phyloP scores from a whole-genome alignment of 2,329 filamentous ascomycete species.

The Raffaelea ambrosiae region DNA sequence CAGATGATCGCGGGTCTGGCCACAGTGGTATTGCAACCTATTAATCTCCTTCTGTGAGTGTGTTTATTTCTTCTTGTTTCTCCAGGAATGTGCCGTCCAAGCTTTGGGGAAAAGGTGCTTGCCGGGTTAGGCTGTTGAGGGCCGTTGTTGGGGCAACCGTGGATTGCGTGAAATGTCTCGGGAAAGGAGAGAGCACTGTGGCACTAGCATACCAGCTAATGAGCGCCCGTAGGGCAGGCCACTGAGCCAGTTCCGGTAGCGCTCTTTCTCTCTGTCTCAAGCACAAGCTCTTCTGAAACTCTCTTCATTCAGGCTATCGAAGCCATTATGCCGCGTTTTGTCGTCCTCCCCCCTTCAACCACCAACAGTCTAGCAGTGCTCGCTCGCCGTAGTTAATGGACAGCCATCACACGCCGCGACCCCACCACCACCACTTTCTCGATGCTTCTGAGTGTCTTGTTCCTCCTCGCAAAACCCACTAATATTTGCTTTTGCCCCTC shows the following conservation, averaged over 20 bases:
- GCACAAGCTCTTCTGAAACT: conserved; percentile 6
- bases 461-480: neutral
- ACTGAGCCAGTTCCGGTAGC: neutral
- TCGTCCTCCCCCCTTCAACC: conserved; percentile 1
- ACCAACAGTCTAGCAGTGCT: no score
- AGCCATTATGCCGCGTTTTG: neutral
- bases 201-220: neutral
- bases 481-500: neutral
- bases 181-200: neutral
- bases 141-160: conserved; percentile 10
- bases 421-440: conserved; percentile 1
- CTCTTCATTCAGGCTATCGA: conserved; percentile 2
- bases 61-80: conserved; percentile 3
- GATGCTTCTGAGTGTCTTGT: no score
- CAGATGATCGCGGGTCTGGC: no score
- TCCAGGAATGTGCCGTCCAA: neutral
- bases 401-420: neutral
- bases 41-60: no score
- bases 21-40: no score
- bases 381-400: no score
- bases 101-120: neutral
- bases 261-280: no score
- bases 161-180: no score
- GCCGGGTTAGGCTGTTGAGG: conserved; percentile 5
- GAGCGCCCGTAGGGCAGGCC: neutral